Evolutionary conservation across 768 basidiomycete species (phyloP), one percentile per base, ranked within the genome.

Genomic region (Lyophyllum shimeji): DNA sequence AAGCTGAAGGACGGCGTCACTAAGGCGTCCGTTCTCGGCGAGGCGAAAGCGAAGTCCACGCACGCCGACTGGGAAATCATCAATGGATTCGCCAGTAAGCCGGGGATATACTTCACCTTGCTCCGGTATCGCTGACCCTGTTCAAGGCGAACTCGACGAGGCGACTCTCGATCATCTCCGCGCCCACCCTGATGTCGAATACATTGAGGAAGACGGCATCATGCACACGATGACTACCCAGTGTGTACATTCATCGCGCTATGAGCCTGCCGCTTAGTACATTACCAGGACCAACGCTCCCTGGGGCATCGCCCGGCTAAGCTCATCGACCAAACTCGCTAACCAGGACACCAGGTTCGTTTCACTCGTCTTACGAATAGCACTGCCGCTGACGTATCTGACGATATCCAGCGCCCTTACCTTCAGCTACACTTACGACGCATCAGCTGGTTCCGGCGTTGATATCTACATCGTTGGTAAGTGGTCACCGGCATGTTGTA

Each of bases 401-500:
- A 39, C 3, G 15, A 13, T 23, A 42, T n/a, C n/a, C 25, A 62
- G 61, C 24, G 27, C 55, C 20, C 52, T 60, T 20, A 56, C 50
- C 18, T 59, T 54, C 52, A 44, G 27, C 23, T 59, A 62, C 25
- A 59, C 55, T 25, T 59, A 59, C 45, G 56, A 62, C 34, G 46
- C 45, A 17, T 46, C 48, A 18, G 61, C 61, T 8, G 61, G 61
- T 21, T 21, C 49, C 8, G 61, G 61, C 23, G 55, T 57, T 44
- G 61, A 62, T 52, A 69, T 80, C 58, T 78, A 75, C 59, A 60
- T 78, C 52, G 64, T 80, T 53, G 77, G 74, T 75, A 40, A 27
- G 45, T 46, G 27, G 4, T 23, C 24, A 64, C 43, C 9, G 37
- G 18, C 12, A 43, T 34, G 2, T 17, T 53, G 7, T 7, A 12